A percentile compares a stretch with the other conserved stretches of the same genome.
These are phyloP conservation scores for Choanephora cucurbitarum DNA, from an alignment of 371 early-diverging fungal genomes.

Conservation along the genomic window DNA sequence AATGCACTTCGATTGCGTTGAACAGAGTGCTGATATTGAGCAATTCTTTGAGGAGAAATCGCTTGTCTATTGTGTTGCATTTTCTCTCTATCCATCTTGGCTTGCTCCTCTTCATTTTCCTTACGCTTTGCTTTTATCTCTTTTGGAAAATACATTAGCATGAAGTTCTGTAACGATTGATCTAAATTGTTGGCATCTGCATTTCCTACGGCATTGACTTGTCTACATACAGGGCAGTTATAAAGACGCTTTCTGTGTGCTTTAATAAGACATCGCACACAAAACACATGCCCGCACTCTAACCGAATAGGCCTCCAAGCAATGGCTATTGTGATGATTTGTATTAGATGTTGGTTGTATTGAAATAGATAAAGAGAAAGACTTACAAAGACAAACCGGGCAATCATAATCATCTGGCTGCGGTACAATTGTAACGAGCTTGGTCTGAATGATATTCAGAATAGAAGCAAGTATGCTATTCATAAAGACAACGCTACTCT, in stretches of 20 bases:
- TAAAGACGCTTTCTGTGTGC: conserved; percentile 62
- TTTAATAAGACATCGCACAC: conserved; percentile 76
- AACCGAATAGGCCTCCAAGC: conserved; percentile 79
- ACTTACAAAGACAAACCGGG: neutral
- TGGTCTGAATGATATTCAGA: conserved; percentile 24
- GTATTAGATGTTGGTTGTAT: conserved; percentile 39
- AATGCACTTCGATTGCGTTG: neutral
- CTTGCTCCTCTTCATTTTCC: conserved; percentile 68
- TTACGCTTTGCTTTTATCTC: conserved; percentile 71
- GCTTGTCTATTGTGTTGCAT: neutral
- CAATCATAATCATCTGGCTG: conserved; percentile 76
- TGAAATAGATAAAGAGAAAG: neutral
- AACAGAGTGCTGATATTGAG: neutral
- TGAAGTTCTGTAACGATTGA: conserved; percentile 61
- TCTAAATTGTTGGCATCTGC: conserved; percentile 68
- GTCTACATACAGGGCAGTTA: conserved; percentile 76
- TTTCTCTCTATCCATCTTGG: conserved; percentile 17
- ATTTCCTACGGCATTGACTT: conserved; percentile 52
- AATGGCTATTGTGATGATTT: conserved; percentile 24
- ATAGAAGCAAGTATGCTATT: conserved; percentile 22
- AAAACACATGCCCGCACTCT: conserved; percentile 71
- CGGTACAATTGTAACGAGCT: conserved; percentile 66
- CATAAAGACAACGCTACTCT: conserved; percentile 24
- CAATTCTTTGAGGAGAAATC: neutral
- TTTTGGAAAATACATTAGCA: conserved; percentile 72